Evolutionary conservation across 495 filamentous ascomycete species (phyloP).

Genomic region (Friedmanniomyces simplex): DNA sequence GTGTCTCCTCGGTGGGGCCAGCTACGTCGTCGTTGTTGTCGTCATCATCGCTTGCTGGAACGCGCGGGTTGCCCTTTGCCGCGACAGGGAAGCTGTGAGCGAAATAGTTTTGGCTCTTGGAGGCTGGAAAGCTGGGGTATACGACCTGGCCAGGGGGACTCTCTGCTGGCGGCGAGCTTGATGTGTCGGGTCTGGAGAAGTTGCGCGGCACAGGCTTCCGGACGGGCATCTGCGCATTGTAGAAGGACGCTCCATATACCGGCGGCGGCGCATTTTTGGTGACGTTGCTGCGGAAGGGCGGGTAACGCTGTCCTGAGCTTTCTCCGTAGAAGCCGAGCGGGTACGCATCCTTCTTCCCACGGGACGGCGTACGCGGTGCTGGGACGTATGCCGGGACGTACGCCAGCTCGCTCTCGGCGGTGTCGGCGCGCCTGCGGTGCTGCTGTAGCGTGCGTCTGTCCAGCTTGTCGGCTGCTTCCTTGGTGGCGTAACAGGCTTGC

Average conservation of each 20-base stretch:
- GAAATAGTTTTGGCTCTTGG: background rate
- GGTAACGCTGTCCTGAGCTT: slow-evolving; percentile 13
- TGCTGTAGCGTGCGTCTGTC: background rate
- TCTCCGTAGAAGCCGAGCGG: slow-evolving; percentile 19
- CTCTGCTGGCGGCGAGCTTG: background rate
- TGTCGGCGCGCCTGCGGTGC: background rate
- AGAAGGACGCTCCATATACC: background rate
- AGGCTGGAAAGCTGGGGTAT: slow-evolving; percentile 6
- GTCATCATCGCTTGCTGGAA: background rate
- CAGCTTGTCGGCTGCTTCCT: background rate
- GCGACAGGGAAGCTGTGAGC: slow-evolving; percentile 1
- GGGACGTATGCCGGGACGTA: slow-evolving; percentile 16
- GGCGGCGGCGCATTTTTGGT: background rate
- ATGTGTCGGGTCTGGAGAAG: background rate
- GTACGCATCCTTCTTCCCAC: slow-evolving; percentile 12
- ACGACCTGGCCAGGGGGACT: too few relatives aligned
- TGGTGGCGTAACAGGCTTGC: background rate
- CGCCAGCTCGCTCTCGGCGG: slow-evolving; percentile 9
- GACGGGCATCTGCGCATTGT: background rate
- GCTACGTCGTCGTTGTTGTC: background rate
- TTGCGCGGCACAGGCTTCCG: background rate
- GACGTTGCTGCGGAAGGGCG: background rate
- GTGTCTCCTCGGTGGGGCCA: slow-evolving; percentile 1
- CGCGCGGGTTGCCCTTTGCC: background rate
- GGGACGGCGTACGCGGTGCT: slow-evolving; percentile 3